Evolutionary conservation across 2,329 filamentous ascomycete species (phyloP).

Genomic region (Cadophora sp.): DNA sequence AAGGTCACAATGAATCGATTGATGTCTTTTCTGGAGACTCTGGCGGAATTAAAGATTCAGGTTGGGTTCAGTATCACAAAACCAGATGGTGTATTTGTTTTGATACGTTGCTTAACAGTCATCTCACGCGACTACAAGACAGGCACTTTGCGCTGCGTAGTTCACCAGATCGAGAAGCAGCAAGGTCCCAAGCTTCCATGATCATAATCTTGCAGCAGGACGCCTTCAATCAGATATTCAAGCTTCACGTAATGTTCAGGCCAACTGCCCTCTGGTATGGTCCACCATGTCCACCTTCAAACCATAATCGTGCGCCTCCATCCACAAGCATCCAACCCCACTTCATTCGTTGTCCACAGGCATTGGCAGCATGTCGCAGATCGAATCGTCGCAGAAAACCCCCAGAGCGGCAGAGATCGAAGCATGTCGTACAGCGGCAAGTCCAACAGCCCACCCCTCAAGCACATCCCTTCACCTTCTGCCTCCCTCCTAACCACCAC

Average conservation of each 20-base stretch:
- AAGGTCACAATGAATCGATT: background rate
- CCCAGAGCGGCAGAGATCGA: no score
- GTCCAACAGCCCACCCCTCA: no score
- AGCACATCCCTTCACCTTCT: no score
- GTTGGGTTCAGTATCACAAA: background rate
- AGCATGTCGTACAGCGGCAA: no score
- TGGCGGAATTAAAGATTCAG: background rate
- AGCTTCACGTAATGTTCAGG: background rate
- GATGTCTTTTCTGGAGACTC: background rate
- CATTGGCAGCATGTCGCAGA: background rate
- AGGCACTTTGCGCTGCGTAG: no score
- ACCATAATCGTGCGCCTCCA: no score
- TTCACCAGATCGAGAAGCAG: no score
- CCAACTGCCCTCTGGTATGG: background rate
- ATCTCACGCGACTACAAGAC: no score
- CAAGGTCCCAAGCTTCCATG: no score
- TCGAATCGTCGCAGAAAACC: background rate
- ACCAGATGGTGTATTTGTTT: background rate
- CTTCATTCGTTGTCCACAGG: background rate
- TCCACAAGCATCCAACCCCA: no score
- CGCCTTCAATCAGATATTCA: background rate
- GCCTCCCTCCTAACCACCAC: background rate
- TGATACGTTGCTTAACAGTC: background rate
- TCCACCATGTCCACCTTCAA: background rate
- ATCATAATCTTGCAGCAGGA: no score